Percentiles rank a stretch among this genome's conserved stretches.
These are phyloP conservation scores for Daldinia grandis DNA, from an alignment of 495 filamentous ascomycete genomes.

Conservation along the genomic window DNA sequence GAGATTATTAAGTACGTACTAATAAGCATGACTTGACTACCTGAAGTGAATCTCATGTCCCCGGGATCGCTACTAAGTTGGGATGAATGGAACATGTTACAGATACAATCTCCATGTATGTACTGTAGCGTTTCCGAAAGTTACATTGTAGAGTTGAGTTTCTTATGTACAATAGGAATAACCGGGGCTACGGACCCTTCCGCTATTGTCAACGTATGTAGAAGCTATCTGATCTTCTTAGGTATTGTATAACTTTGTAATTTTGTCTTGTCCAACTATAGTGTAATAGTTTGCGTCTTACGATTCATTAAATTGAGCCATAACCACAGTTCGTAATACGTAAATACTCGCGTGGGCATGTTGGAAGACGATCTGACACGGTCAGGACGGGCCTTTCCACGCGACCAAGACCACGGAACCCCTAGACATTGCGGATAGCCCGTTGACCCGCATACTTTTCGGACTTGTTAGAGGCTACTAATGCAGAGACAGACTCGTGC, in stretches of 20 bases:
- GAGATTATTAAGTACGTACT: slow-evolving; percentile 1
- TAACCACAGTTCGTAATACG: background rate
- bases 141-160: background rate
- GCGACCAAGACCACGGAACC: slow-evolving; percentile 33
- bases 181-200: background rate
- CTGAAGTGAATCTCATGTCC: slow-evolving; percentile 17
- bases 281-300: background rate
- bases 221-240: background rate
- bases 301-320: slow-evolving; percentile 1
- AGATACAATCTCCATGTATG: background rate
- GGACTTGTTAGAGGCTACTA: slow-evolving; percentile 23
- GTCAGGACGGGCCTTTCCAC: slow-evolving; percentile 29
- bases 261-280: background rate
- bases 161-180: background rate
- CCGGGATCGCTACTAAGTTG: slow-evolving; percentile 7
- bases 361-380: slow-evolving; percentile 29
- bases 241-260: background rate
- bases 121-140: background rate
- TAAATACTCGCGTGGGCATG: slow-evolving; percentile 11
- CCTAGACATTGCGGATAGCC: slow-evolving; percentile 22
- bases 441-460: slow-evolving; percentile 23
- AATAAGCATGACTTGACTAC: slow-evolving; percentile 12
- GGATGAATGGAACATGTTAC: background rate
- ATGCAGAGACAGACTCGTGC: slow-evolving; percentile 37
- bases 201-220: background rate